A percentile compares a stretch with the other conserved stretches of the same genome.
phyloP scores from a whole-genome alignment of 148 eudicot genomes.

The Fallopia convolvulus region DNA sequence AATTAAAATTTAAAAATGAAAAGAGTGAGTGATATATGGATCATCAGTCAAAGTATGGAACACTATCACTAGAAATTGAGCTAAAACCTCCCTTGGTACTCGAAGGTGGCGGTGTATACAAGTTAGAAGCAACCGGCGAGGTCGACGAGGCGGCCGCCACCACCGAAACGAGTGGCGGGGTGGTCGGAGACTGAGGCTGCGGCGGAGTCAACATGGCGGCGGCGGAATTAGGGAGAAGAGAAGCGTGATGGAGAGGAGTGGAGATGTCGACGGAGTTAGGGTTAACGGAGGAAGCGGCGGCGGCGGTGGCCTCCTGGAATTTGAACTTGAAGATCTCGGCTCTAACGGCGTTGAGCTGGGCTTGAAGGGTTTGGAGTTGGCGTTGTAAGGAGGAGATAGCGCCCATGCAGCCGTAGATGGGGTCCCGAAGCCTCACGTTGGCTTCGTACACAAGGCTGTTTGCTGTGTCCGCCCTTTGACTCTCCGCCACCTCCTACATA shows the following conservation, averaged over 20 bases:
- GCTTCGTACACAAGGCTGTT: constrained; percentile 92
- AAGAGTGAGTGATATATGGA: not conserved
- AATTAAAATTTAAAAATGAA: not conserved
- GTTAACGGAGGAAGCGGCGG: not conserved
- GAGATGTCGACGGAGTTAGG: not conserved
- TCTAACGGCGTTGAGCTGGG: constrained; percentile 50
- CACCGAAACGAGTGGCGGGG: not conserved
- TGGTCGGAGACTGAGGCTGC: not conserved
- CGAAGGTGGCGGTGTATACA: constrained; percentile 2
- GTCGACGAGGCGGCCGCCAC: not conserved
- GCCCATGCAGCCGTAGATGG: constrained; percentile 91
- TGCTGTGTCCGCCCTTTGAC: constrained; percentile 72
- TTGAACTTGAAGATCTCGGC: constrained; percentile 56
- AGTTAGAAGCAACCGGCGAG: not conserved
- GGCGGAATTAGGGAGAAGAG: not conserved
- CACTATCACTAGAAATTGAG: constrained; percentile 4
- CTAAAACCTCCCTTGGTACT: not conserved
- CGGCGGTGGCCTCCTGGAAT: constrained; percentile 49
- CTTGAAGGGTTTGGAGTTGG: constrained; percentile 52
- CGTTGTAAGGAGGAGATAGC: constrained; percentile 76
- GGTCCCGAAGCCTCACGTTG: constrained; percentile 71
- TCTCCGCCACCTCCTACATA: constrained; percentile 58
- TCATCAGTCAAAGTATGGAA: not conserved
- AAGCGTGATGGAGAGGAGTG: not conserved
- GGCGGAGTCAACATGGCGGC: not conserved